Base-by-base conservation (phyloP, 805 yeast genomes). In the Candida silvatica region DNA sequence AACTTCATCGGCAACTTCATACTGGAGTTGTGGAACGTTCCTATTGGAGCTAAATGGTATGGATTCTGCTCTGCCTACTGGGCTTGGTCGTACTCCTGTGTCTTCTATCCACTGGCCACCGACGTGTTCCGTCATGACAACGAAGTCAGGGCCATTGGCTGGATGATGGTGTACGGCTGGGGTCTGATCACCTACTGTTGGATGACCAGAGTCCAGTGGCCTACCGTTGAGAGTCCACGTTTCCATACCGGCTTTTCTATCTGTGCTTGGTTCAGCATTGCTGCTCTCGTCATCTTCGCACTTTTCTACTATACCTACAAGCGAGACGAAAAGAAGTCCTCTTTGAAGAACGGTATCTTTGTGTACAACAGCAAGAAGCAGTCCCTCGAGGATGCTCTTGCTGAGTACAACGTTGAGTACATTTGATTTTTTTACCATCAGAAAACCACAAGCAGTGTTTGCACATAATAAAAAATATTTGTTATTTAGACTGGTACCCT, bases 41-140 rank as follows among this genome's bases (percentile, higher is more conserved):
- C 76, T 0, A 61, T 61, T 28, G 39, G 61, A n/a, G 74, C 81
- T 12, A 74, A 77, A 52, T 75, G 82, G 81, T 74, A 67, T 59
- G 83, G 76, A 1, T 77, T 71, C 51, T 61, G 74, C 46, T 61
- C 70, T 32, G 74, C 71, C 16, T 77, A 75, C 47, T 72, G 73
- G 52, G 71, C 77, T 12, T 76, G 79, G 67, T 71, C 81, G 14
- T 71, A 71, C 51, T 74, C 80, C 2, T 77, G 82, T 0, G 76
- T 76, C 31, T 54, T 74, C 32, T 71, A 75, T 61, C 66, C 78
- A 1, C 67, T 71, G 62, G 70, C 70, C 37, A 69, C 69, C 45
- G 82, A 75, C 53, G 66, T 75, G 35, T 60, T 74, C 39, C 61
- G 83, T 41, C 60, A 69, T 38, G 78, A 75, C 48, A 71, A 72